Evolutionary conservation across 805 yeast species (phyloP).

Genomic region (Monosporozyma siamensis): DNA sequence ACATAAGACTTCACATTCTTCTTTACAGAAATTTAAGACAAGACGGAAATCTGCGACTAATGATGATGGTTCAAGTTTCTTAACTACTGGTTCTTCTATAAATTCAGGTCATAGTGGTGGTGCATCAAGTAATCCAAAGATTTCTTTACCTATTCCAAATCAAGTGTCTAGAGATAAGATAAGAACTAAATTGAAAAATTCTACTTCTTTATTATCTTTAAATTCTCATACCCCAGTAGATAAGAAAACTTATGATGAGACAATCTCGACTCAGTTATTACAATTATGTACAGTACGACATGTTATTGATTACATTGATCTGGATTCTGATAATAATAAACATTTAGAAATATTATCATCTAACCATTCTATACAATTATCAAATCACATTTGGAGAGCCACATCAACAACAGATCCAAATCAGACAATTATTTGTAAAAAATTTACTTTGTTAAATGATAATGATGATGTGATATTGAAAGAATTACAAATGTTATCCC

Average conservation of each 20-base stretch:
- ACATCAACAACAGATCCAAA: slow-evolving; percentile 9
- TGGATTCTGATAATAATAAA: background rate
- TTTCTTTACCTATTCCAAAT: slow-evolving; percentile 52
- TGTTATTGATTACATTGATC: slow-evolving; percentile 10
- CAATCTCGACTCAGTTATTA: slow-evolving; percentile 18
- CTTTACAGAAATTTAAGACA: slow-evolving; percentile 23
- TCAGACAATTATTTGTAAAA: slow-evolving; percentile 16
- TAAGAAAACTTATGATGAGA: slow-evolving; percentile 21
- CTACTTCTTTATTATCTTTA: slow-evolving; percentile 25
- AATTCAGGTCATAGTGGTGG: slow-evolving; percentile 3
- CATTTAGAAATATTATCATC: slow-evolving; percentile 9
- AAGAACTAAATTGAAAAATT: slow-evolving; percentile 41
- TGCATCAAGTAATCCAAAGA: slow-evolving; percentile 22
- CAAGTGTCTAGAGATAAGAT: slow-evolving; percentile 47
- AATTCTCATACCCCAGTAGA: slow-evolving; percentile 19
- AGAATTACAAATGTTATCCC: slow-evolving; percentile 19
- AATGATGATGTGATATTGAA: slow-evolving; percentile 19
- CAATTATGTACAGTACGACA: slow-evolving; percentile 19
- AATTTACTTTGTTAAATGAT: slow-evolving; percentile 13
- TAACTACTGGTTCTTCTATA: slow-evolving; percentile 3
- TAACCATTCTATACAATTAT: slow-evolving; percentile 9
- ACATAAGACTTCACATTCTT: slow-evolving; percentile 28
- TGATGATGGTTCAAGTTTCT: slow-evolving; percentile 9
- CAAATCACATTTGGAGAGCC: slow-evolving; percentile 16
- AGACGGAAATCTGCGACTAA: slow-evolving; percentile 23